Evolutionary conservation across 169 alveolate species (phyloP), one percentile per base, ranked within the genome.

Genomic region (Eimeria necatrix): DNA sequence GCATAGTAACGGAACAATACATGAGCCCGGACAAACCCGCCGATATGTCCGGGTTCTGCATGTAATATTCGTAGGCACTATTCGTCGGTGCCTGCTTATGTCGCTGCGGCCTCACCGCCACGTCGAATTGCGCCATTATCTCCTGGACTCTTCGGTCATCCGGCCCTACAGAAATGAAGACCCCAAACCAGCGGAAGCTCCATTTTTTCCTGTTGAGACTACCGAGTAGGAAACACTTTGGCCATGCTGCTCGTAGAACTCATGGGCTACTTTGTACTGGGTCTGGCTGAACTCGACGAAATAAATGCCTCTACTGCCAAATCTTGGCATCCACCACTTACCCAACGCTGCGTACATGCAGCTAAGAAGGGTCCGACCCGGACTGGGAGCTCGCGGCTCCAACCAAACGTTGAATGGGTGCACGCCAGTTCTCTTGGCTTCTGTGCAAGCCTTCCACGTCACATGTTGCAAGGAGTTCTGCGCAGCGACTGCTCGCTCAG

Each of bases 301-400:
- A 32, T 32, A 41, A 74, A 46, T 2, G 41, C n/a, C 61, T 26
- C 20, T 16, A 4, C 22, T 8, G 8, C 51, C 53, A 48, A n/a
- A 0, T 9, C 41, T 41, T 41, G 85, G 24, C 53, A 3, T 14
- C 51, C 9, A 6, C 73, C 22, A 48, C 95, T 56, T 41, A 91
- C 95, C 95, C 14, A 91, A 46, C 20, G 95, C 95, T 14, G 86
- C 59, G 90, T 91, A 91, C 95, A 91, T 91, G 48, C 80, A 80
- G 49, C 60, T 59, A 71, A 91, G 83, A 10, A 91, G 95, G 49
- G 95, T 59, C 32, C 95, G 64, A 20, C 90, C 95, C 3, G 95
- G 84, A 51, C 91, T 73, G 32, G 90, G 90, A 12, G 91, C 91
- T 76, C 95, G 73, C 4, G 91, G 91, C 76, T 84, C 91, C 20